Percentiles rank a stretch among this genome's conserved stretches.
Evolutionary conservation across 495 filamentous ascomycete species (phyloP).

Genomic region (Talaromyces trachyspermus): DNA sequence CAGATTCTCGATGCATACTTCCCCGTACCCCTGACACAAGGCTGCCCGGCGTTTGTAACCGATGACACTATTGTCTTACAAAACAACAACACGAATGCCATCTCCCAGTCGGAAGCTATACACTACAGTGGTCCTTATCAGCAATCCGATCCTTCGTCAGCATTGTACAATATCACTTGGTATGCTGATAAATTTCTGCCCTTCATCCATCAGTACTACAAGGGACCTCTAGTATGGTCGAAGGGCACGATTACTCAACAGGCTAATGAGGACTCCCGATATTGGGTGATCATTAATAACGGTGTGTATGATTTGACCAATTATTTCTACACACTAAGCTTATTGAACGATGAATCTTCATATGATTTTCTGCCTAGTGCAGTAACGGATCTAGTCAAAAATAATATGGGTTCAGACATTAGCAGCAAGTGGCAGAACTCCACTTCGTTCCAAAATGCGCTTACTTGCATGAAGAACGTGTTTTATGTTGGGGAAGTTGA

Average conservation of each 20-base stretch:
- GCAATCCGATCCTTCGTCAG: constrained; percentile 44
- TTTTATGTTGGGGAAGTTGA: constrained; percentile 82
- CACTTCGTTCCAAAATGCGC: constrained; percentile 43
- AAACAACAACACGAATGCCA: constrained; percentile 53
- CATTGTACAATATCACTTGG: constrained; percentile 61
- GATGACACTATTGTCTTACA: constrained; percentile 43
- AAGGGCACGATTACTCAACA: constrained; percentile 38
- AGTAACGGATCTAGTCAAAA: constrained; percentile 57
- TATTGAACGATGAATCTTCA: constrained; percentile 35
- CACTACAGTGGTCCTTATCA: constrained; percentile 60
- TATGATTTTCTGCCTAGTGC: constrained; percentile 64
- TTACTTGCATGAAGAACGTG: constrained; percentile 73
- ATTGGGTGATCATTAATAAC: constrained; percentile 71
- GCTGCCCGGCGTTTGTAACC: constrained; percentile 61
- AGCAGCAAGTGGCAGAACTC: constrained; percentile 54
- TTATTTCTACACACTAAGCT: constrained; percentile 67
- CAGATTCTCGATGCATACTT: constrained; percentile 79
- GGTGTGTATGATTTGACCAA: constrained; percentile 84
- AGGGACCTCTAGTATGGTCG: constrained; percentile 78
- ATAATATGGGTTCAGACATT: constrained; percentile 73
- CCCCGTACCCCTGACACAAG: constrained; percentile 63
- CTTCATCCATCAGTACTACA: constrained; percentile 74
- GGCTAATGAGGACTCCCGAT: constrained; percentile 59
- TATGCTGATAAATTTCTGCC: constrained; percentile 68
- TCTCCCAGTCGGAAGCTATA: constrained; percentile 36